phyloP scores from a whole-genome alignment of 495 filamentous ascomycete genomes.

The Oidiodendron maius region DNA sequence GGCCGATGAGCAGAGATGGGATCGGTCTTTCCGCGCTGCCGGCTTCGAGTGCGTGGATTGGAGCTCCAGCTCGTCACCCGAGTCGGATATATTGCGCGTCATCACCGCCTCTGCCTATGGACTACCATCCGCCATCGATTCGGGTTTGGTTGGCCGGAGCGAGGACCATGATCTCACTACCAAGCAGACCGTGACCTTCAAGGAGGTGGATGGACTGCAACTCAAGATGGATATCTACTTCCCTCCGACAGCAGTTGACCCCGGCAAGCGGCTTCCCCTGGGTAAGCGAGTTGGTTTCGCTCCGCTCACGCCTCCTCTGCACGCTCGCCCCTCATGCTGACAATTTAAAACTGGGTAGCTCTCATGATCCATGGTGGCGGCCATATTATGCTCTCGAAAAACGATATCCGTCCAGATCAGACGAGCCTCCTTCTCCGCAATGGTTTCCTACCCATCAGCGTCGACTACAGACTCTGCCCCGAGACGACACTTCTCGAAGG shows the following conservation, averaged over 20 bases:
- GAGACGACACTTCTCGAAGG: conserved; percentile 43
- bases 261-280: background rate
- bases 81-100: conserved; percentile 35
- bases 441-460: conserved; percentile 45
- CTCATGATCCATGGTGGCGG: conserved; percentile 55
- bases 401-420: conserved; percentile 38
- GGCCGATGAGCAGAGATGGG: conserved; percentile 29
- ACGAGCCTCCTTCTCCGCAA: conserved; percentile 28
- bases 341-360: too few species aligned
- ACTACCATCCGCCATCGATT: too few species aligned
- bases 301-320: too few species aligned
- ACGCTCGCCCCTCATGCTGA: too few species aligned
- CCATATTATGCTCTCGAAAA: conserved; percentile 40
- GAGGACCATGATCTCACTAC: too few species aligned
- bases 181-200: background rate
- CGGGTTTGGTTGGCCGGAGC: too few species aligned
- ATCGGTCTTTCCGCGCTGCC: conserved; percentile 27
- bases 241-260: background rate
- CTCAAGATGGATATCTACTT: background rate
- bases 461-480: conserved; percentile 53
- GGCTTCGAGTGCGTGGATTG: conserved; percentile 45
- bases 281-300: too few species aligned
- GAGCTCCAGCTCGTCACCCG: conserved; percentile 36
- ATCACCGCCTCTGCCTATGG: conserved; percentile 37
- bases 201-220: background rate